Evolutionary conservation across 2,329 filamentous ascomycete genomes (phyloP).

Genomic region (Neofusicoccum cordaticola): DNA sequence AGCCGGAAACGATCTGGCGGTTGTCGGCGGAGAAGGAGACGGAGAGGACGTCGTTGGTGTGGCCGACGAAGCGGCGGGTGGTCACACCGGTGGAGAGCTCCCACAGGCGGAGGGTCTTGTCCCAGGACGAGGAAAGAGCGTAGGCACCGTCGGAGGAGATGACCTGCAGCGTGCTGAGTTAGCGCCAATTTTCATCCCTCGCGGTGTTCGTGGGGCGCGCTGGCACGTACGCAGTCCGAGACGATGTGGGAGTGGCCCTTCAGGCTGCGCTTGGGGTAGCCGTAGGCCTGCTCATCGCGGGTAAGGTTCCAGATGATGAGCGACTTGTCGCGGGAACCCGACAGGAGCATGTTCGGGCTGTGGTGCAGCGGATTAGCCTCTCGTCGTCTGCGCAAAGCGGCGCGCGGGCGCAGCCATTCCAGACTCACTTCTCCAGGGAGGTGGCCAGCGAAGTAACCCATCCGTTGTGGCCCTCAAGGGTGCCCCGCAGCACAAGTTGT

Average conservation of each 20-base stretch:
- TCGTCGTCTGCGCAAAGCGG: slow-evolving; percentile 14
- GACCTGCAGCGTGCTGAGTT: slow-evolving; percentile 58
- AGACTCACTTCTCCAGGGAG: slow-evolving; percentile 91
- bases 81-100: slow-evolving; percentile 96
- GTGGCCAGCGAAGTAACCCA: slow-evolving; percentile 99
- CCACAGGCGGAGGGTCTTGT: slow-evolving; percentile 99
- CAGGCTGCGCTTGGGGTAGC: slow-evolving; percentile 98
- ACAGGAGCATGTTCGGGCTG: slow-evolving; percentile 99
- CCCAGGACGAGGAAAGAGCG: slow-evolving; percentile 97
- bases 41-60: slow-evolving; percentile 99
- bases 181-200: slow-evolving; percentile 33
- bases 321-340: slow-evolving; percentile 94
- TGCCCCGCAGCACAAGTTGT: slow-evolving; percentile 93
- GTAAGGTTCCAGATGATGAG: slow-evolving; percentile 99
- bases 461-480: slow-evolving; percentile 98
- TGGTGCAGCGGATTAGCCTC: slow-evolving; percentile 30
- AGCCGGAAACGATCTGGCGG: slow-evolving; percentile 99
- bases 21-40: slow-evolving; percentile 99
- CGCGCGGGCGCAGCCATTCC: background rate
- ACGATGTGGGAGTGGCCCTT: slow-evolving; percentile 99
- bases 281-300: slow-evolving; percentile 96
- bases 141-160: slow-evolving; percentile 99
- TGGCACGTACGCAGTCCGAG: slow-evolving; percentile 90
- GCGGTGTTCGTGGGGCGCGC: slow-evolving; percentile 20
- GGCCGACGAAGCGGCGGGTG: slow-evolving; percentile 96